Evolutionary conservation across 2,329 filamentous ascomycete species (phyloP).

Genomic region (Beauveria brongniartii): DNA sequence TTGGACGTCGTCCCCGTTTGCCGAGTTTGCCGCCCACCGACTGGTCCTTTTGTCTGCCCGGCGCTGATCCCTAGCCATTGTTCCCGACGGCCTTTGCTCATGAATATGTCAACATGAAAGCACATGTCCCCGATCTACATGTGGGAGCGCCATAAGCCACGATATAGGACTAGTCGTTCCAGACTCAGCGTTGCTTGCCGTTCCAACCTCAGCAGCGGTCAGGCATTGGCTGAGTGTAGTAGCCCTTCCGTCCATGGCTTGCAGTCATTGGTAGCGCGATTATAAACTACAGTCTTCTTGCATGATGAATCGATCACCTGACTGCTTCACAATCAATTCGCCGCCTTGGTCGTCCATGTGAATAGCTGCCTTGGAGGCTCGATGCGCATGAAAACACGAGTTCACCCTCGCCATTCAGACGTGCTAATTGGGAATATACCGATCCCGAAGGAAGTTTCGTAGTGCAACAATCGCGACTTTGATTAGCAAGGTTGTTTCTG

Average conservation of each 20-base stretch:
- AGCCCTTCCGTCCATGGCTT: neutral
- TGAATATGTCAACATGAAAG: neutral
- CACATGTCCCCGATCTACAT: neutral
- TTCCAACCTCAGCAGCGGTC: neutral
- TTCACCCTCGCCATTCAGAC: neutral
- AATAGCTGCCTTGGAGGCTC: too few relatives aligned
- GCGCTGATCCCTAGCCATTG: neutral
- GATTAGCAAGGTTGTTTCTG: neutral
- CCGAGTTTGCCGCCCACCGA: neutral
- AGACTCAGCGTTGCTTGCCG: neutral
- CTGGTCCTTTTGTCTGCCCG: neutral
- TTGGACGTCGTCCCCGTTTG: neutral
- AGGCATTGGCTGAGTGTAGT: neutral
- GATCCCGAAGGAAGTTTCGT: neutral
- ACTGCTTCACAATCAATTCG: neutral
- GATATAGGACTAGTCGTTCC: neutral
- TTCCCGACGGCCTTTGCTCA: neutral
- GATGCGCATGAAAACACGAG: neutral
- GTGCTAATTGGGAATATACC: too few relatives aligned
- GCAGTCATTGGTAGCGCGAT: neutral
- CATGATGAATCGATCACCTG: conserved; percentile 4
- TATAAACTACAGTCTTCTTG: neutral
- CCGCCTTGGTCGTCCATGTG: too few relatives aligned
- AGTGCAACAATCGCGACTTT: neutral
- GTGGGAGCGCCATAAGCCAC: neutral